phyloP scores from a whole-genome alignment of 805 yeast genomes.

The Yamadazyma endophytica region DNA sequence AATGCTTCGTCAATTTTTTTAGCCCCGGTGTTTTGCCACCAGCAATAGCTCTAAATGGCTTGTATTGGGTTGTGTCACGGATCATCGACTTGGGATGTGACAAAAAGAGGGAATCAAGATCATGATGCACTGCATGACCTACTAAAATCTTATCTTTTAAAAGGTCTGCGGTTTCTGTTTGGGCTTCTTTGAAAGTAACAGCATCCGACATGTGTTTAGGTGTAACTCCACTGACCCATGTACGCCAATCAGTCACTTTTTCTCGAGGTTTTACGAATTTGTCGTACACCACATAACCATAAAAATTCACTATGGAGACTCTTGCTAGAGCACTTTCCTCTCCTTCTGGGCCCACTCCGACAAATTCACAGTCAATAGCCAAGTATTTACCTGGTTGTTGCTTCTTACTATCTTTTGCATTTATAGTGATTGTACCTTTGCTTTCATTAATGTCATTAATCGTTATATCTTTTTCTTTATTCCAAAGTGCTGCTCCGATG shows the following conservation, averaged over 20 bases:
- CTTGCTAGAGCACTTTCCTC: constrained; percentile 71
- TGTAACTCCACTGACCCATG: constrained; percentile 85
- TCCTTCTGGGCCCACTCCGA: constrained; percentile 81
- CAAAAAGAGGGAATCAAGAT: constrained; percentile 61
- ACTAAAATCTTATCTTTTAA: constrained; percentile 58
- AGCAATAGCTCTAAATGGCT: constrained; percentile 54
- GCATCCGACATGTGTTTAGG: constrained; percentile 70
- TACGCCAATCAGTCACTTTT: constrained; percentile 84
- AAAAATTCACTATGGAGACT: constrained; percentile 81
- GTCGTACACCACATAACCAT: constrained; percentile 70
- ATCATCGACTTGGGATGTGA: constrained; percentile 61
- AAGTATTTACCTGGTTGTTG: constrained; percentile 63
- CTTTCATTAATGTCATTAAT: constrained; percentile 8
- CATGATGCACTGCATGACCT: constrained; percentile 85
- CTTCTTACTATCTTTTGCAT: constrained; percentile 15
- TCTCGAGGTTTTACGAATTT: constrained; percentile 71
- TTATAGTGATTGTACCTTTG: background rate
- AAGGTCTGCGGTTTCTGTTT: constrained; percentile 47
- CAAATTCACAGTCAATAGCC: constrained; percentile 93
- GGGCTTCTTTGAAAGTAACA: constrained; percentile 63
- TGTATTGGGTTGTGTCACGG: constrained; percentile 71
- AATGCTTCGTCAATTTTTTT: constrained; percentile 57
- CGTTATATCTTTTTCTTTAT: constrained; percentile 18
- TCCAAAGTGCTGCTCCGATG: constrained; percentile 22
- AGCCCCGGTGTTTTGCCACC: constrained; percentile 71